These are phyloP conservation scores for Cunninghamia lanceolata DNA, from an alignment of 75 land plant genomes.

Conservation along the genomic window DNA sequence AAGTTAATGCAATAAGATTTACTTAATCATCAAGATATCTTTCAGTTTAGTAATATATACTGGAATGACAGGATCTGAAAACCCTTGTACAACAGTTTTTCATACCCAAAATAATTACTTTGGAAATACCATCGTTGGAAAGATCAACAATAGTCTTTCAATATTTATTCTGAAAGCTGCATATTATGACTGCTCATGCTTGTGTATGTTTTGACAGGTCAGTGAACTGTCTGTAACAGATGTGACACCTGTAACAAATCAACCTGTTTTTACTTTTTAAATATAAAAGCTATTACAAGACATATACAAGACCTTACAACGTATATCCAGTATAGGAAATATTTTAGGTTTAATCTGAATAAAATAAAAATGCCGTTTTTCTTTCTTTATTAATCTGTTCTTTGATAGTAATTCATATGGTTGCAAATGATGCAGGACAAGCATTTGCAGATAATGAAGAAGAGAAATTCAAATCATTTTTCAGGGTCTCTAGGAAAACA, in stretches of 20 bases:
- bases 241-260: background rate
- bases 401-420: background rate
- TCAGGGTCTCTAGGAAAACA: slow-evolving; percentile 73
- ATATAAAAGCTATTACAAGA: background rate
- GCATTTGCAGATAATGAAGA: slow-evolving; percentile 32
- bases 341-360: background rate
- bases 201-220: background rate
- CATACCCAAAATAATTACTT: background rate
- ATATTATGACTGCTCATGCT: background rate
- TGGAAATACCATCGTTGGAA: background rate
- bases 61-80: background rate
- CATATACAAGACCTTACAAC: background rate
- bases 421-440: slow-evolving; percentile 23
- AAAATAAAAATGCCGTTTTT: background rate
- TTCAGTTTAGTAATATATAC: background rate
- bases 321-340: background rate
- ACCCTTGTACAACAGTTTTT: background rate
- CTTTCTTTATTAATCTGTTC: background rate
- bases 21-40: background rate
- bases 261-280: background rate
- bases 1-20: background rate
- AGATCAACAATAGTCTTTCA: background rate
- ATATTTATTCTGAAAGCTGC: background rate
- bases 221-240: background rate
- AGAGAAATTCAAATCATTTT: slow-evolving; percentile 61